Evolutionary conservation across 495 filamentous ascomycete genomes (phyloP), one percentile per base, ranked within the genome.

Genomic region (Corynascus novoguineensis): DNA sequence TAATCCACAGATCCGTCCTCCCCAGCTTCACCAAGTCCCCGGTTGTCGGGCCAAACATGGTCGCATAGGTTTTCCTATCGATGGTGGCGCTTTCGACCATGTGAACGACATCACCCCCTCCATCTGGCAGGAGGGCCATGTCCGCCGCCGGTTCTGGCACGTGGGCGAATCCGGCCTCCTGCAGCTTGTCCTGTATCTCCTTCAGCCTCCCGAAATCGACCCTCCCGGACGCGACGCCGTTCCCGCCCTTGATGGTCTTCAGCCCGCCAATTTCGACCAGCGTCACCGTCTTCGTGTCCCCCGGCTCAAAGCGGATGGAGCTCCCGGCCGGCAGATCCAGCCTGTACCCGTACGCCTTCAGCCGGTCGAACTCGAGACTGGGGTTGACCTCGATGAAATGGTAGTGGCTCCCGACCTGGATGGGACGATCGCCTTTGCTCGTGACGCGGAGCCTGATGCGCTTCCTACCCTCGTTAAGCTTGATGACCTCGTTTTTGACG

Each of bases 371-470:
- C 65, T 89, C 83, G 52, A 98, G 76, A 70, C 87, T 82, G 21
- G 92, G 88, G 67, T 98, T 98, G 21, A 84, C 87, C 76, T 98
- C 93, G 64, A 96, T 82, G 70, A 98, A 90, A 72, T 97, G 92
- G 72, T 97, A 98, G 70, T 98, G 93, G 55, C 89, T 95, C 19
- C 93, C 93, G 57, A 91, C 87, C 81, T 95, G 92, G 59, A 97
- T 86, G 12, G 93, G 92, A 32, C 93, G 75, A 72, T 97, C 95
- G 3, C 93, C 95, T 56, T 84, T 89, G 68, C 88, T 96, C 59
- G 83, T 88, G 5, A 98, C 85, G 64, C 76, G 83, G 11, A 98
- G 73, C 60, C 68, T 75, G 41, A 92, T 87, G 42, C 92, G 76
- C 70, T 82, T 85, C 24, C 89, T 77, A 22, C 86, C 89, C 59